Base-by-base conservation (phyloP, 2,329 filamentous ascomycete species). In the Pseudocercospora fijiensis region DNA sequence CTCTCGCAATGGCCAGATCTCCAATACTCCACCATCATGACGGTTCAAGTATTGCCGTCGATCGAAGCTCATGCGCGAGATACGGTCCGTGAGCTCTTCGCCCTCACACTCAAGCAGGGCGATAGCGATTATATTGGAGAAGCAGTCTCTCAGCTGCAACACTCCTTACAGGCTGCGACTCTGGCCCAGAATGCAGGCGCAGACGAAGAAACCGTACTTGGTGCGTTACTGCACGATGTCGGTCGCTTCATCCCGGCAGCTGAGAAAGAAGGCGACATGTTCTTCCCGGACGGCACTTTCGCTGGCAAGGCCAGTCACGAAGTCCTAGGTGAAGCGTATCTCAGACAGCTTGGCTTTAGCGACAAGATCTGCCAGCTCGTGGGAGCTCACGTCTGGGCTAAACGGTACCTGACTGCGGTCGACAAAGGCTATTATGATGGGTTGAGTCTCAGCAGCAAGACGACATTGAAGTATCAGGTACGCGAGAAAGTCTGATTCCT, bases 191-290 rank as follows among this genome's bases (percentile, higher is more conserved):
- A 66, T 27, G 64, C 71, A 20, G 65, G 63, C 22, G 63, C 65
- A 13, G 69, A 73, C 45, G 65, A 70, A 13, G 70, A 74, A n/a
- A 74, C 75, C 2, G 66, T 79, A 3, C 70, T 78, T 24, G 78
- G 77, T 0, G 76, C 78, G 7, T 68, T 80, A 9, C 71, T 80
- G 4, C 79, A 80, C 64, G 79, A 81, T 58, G 76, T 80, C 55
- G 78, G 78, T 16, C 77, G 79, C 26, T 78, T 80, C 61, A 74
- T 80, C 13, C 78, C 78, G 71, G 63, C 70, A 62, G 26, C 74
- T 65, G 22, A 74, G 68, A 63, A 68, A 20, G 67, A 67, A 66
- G 28, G 56, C 7, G 53, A 61, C 20, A 67, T 72, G 22, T 66
- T 76, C 33, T 62, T 61, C 10, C 67, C 67, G 6, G 70, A 69